Evolutionary conservation across 1,139 yeast genomes (phyloP).

Genomic region (Saccharomycopsis phalli): DNA sequence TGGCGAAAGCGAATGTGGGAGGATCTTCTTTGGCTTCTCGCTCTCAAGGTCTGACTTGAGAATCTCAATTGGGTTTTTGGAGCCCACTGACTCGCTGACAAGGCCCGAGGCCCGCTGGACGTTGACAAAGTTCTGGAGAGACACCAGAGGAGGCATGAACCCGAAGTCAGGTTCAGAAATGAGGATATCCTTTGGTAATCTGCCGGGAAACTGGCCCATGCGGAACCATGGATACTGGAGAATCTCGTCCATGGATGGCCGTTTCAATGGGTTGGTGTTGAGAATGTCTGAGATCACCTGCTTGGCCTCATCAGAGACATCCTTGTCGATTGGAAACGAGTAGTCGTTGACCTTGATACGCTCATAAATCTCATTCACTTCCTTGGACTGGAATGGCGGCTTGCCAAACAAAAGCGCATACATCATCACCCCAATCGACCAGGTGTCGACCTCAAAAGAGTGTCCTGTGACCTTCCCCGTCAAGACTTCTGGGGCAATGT

Average conservation of each 20-base stretch:
- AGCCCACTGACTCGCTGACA: constrained; percentile 27
- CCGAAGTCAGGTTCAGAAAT: constrained; percentile 41
- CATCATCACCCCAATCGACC: constrained; percentile 97
- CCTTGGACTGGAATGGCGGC: constrained; percentile 96
- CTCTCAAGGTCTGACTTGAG: constrained; percentile 63
- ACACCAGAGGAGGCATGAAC: constrained; percentile 35
- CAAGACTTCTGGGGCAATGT: constrained; percentile 94
- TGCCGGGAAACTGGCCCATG: constrained; percentile 69
- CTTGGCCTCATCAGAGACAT: constrained; percentile 64
- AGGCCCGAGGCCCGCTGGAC: constrained; percentile 62
- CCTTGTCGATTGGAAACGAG: constrained; percentile 66
- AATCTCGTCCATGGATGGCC: constrained; percentile 77
- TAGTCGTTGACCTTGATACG: constrained; percentile 81
- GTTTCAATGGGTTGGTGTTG: constrained; percentile 65
- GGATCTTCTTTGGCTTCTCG: constrained; percentile 57
- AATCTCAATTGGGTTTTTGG: constrained; percentile 58
- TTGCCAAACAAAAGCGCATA: constrained; percentile 85
- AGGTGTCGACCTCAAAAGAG: constrained; percentile 86
- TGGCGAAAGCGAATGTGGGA: constrained; percentile 88
- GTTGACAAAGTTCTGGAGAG: constrained; percentile 59
- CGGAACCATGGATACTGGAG: constrained; percentile 78
- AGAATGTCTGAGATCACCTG: constrained; percentile 63
- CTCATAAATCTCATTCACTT: constrained; percentile 87
- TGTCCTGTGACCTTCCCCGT: constrained; percentile 87
- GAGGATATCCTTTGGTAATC: constrained; percentile 54